Conservation (phyloP, 345 rosid species). For the Stellera chamaejasme region DNA sequence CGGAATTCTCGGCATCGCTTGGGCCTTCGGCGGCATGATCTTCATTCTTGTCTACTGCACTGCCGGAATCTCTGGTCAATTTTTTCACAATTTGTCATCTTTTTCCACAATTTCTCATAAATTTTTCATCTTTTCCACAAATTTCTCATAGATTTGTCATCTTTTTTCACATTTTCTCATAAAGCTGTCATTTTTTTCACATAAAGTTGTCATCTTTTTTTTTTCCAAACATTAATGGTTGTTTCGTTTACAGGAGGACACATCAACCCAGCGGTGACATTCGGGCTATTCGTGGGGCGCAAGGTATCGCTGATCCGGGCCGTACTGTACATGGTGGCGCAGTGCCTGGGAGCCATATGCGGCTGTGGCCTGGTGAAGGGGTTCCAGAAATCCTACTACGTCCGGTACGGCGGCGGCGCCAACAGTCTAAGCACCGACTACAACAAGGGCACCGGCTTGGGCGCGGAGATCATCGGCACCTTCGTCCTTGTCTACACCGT, state of each 20-base stretch:
- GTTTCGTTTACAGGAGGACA: conserved; percentile 39
- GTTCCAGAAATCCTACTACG: conserved; percentile 54
- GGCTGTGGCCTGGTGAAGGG: conserved; percentile 60
- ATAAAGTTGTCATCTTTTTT: background rate
- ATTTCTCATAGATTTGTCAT: background rate
- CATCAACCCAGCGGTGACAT: conserved; percentile 59
- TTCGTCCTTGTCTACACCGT: conserved; percentile 78
- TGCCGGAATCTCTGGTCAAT: conserved; percentile 79
- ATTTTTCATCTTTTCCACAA: background rate
- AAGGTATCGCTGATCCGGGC: conserved; percentile 49
- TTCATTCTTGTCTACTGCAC: conserved; percentile 92
- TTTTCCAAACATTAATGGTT: conserved; percentile 1
- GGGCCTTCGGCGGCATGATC: conserved; percentile 99
- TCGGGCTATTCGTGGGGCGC: conserved; percentile 48
- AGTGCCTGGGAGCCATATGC: conserved; percentile 63
- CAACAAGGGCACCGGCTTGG: conserved; percentile 56
- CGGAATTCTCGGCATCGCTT: conserved; percentile 82
- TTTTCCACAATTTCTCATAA: background rate
- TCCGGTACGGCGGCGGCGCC: conserved; percentile 52
- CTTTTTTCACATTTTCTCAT: too few species aligned
- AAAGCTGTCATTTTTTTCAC: too few species aligned
- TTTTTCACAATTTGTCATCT: background rate
- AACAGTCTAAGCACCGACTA: conserved; percentile 35
- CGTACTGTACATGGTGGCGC: conserved; percentile 50
- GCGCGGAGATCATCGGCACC: conserved; percentile 73